phyloP scores from a whole-genome alignment of 1,284 basidiomycete genomes.

The Sanghuangporus sanghuang region DNA sequence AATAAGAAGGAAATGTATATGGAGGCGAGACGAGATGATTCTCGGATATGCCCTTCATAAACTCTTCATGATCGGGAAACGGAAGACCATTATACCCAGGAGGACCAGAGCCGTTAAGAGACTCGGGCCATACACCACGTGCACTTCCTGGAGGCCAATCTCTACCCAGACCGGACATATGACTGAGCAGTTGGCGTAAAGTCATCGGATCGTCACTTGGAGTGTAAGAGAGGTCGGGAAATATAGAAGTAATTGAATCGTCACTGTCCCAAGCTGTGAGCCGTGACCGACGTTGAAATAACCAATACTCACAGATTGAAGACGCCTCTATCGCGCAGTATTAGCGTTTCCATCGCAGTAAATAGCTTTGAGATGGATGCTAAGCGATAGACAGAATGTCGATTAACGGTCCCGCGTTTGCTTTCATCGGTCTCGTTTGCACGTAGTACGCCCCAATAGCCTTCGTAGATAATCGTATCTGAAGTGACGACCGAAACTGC shows the following conservation, averaged over 20 bases:
- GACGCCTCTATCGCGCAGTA: not conserved
- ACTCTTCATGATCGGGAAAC: not conserved
- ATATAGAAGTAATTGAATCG: too few species aligned
- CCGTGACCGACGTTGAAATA: not conserved
- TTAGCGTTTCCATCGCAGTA: not conserved
- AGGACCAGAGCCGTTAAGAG: conserved; percentile 5
- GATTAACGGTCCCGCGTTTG: not conserved
- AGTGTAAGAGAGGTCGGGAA: conserved; percentile 4
- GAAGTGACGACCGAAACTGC: not conserved
- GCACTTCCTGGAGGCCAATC: conserved; percentile 39
- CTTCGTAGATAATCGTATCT: not conserved
- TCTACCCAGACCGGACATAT: conserved; percentile 42
- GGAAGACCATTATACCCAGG: not conserved
- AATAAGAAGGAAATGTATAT: conserved; percentile 42
- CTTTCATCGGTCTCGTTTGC: not conserved
- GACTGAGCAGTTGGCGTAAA: conserved; percentile 40
- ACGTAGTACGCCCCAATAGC: not conserved
- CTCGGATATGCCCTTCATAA: not conserved
- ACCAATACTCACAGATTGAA: not conserved
- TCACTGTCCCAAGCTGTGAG: too few species aligned
- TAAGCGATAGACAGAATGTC: not conserved
- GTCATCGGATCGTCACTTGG: conserved; percentile 33
- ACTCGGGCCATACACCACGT: conserved; percentile 33
- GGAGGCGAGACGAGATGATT: conserved; percentile 34
- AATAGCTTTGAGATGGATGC: not conserved